phyloP scores from a whole-genome alignment of 768 basidiomycete genomes.

The Cystofilobasidium capitatum region DNA sequence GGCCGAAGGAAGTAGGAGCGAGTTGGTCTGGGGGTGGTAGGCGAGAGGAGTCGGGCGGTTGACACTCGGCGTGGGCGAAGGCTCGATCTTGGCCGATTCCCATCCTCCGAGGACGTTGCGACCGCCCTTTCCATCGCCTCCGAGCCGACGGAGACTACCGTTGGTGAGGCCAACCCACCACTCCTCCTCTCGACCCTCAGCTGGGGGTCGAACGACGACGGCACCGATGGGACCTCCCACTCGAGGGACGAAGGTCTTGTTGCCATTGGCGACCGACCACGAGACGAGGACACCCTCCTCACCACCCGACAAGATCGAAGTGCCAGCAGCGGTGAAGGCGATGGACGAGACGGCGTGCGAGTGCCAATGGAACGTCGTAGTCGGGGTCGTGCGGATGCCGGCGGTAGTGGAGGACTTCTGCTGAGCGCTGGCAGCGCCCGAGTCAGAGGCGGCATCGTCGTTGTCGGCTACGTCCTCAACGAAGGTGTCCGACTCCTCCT shows the following conservation, averaged over 20 bases:
- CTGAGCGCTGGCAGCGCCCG: neutral
- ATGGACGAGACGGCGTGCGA: slow-evolving; percentile 83
- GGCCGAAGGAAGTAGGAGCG: slow-evolving; percentile 79
- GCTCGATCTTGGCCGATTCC: slow-evolving; percentile 16
- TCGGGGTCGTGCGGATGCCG: slow-evolving; percentile 52
- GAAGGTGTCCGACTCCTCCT: slow-evolving; percentile 17
- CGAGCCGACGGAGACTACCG: slow-evolving; percentile 49
- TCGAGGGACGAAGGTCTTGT: slow-evolving; percentile 83
- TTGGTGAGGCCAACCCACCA: slow-evolving; percentile 75
- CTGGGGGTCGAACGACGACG: slow-evolving; percentile 47
- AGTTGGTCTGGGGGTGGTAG: slow-evolving; percentile 60
- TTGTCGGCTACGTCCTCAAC: neutral
- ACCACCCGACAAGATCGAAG: slow-evolving; percentile 85
- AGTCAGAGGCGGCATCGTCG: slow-evolving; percentile 32
- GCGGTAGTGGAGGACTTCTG: slow-evolving; percentile 4
- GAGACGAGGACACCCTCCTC: slow-evolving; percentile 94
- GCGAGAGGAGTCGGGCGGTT: slow-evolving; percentile 54
- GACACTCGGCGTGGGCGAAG: neutral
- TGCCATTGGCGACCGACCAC: slow-evolving; percentile 85
- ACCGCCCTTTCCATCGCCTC: slow-evolving; percentile 17
- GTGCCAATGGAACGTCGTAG: slow-evolving; percentile 89
- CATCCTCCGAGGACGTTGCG: slow-evolving; percentile 14
- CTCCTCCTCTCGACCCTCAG: slow-evolving; percentile 55
- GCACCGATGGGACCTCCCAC: slow-evolving; percentile 76
- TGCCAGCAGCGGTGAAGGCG: slow-evolving; percentile 78